Base-by-base conservation (phyloP, 495 filamentous ascomycete species). In the Cercophora samala region DNA sequence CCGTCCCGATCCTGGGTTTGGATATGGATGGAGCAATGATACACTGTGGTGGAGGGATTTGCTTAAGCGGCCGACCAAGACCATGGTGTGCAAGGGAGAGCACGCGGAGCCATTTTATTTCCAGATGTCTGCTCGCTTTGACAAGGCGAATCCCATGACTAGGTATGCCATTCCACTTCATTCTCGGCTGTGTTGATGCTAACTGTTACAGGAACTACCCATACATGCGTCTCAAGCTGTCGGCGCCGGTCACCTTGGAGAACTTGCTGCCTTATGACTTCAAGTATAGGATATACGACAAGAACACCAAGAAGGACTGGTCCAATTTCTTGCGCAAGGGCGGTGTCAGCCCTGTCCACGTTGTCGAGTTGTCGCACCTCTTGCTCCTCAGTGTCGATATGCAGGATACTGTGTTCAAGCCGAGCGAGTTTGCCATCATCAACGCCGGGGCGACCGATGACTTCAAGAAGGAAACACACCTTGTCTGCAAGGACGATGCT, bases 271-370 rank as follows among this genome's bases (percentile, higher is more conserved):
- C 95, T 0, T 97, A 90, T 72, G 96, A 98, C 79, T 99, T 99
- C 89, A 98, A 98, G 76, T 98, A 98, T 75, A 87, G 93, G 63
- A 97, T 99, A 23, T 97, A 97, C 73, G 95, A 99, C 80, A 96
- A 93, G 81, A 95, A 96, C 76, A 97, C 93, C 0, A 93, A 91
- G 80, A 95, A 96, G 75, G 94, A 99, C 76, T 99, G 96, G 95
- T 94, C 93, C 0, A 99, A 99, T 74, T 99, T 99, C 81, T 78
- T 99, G 22, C 85, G 95, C 62, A 98, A 96, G 77, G 95, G 95
- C 11, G 95, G 95, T 22, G 89, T 97, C 58, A 98, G 95, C 75
- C 95, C 95, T 0, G 93, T 98, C 2, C 95, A 99, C 78, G 93
- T 97, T 8, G 93, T 98, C 53, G 94, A 98, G 76, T 79, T 98